Evolutionary conservation across 1,139 yeast genomes (phyloP).

Genomic region (Arxiozyma slooffiae): DNA sequence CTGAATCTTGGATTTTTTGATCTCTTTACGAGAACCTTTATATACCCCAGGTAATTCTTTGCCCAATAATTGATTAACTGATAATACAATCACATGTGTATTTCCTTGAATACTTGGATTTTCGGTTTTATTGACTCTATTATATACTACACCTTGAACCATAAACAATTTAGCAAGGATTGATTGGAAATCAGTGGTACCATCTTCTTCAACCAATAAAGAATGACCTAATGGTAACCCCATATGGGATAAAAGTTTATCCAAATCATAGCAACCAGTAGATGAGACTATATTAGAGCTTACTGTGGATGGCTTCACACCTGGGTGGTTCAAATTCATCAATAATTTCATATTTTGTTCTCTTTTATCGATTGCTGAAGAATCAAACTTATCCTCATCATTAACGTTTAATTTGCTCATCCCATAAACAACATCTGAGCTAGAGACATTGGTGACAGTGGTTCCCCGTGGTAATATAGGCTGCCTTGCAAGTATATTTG

Average conservation of each 20-base stretch:
- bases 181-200: constrained; percentile 84
- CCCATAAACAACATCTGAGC: neutral
- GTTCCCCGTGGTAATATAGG: neutral
- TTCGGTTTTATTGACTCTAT: constrained; percentile 34
- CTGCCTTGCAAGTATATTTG: neutral
- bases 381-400: neutral
- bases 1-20: constrained; percentile 48
- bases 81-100: constrained; percentile 61
- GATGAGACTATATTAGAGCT: constrained; percentile 71
- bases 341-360: neutral
- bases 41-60: constrained; percentile 72
- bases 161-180: constrained; percentile 62
- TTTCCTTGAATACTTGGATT: constrained; percentile 28
- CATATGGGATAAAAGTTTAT: constrained; percentile 64
- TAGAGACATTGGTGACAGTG: neutral
- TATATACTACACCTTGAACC: constrained; percentile 71
- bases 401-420: constrained; percentile 8
- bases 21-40: constrained; percentile 59
- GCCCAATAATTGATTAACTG: constrained; percentile 53
- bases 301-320: constrained; percentile 63
- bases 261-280: constrained; percentile 69
- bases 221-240: constrained; percentile 78
- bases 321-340: constrained; percentile 36
- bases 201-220: constrained; percentile 67
- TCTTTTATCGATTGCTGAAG: neutral